Evolutionary conservation across 1,284 basidiomycete genomes (phyloP).

Genomic region (Moesziomyces globuligerus): DNA sequence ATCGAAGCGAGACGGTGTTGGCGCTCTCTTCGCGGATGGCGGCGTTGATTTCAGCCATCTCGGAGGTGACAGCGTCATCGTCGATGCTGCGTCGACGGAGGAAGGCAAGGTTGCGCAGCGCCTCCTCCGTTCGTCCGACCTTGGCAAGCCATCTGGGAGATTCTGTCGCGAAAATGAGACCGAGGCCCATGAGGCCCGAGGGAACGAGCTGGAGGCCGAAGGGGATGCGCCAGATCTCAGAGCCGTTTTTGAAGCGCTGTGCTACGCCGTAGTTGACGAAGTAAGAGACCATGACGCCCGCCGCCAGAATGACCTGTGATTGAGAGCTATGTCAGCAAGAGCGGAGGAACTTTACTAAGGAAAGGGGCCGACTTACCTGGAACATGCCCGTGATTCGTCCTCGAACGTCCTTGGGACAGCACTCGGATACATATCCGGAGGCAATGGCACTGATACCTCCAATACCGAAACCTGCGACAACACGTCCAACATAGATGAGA

Average conservation of each 20-base stretch:
- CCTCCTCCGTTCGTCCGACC: conserved; percentile 67
- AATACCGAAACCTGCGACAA: conserved; percentile 18
- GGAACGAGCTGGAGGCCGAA: conserved; percentile 81
- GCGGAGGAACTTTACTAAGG: too few species aligned
- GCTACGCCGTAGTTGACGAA: conserved; percentile 71
- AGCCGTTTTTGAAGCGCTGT: conserved; percentile 71
- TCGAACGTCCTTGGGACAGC: conserved; percentile 58
- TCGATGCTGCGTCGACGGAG: conserved; percentile 68
- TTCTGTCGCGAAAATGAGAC: conserved; percentile 76
- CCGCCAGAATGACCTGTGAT: conserved; percentile 12
- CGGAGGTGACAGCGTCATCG: conserved; percentile 62
- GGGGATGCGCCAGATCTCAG: conserved; percentile 77
- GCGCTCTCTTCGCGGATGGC: conserved; percentile 62
- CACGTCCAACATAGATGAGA: conserved; percentile 7
- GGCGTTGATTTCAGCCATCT: conserved; percentile 67
- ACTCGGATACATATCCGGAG: conserved; percentile 59
- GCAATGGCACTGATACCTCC: conserved; percentile 33
- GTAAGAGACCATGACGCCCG: conserved; percentile 68
- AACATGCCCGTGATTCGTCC: conserved; percentile 67
- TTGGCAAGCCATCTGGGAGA: conserved; percentile 69
- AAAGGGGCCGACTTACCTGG: conserved; percentile 66
- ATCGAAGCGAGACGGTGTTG: conserved; percentile 64
- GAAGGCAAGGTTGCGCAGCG: conserved; percentile 67
- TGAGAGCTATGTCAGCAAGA: conserved; percentile 57
- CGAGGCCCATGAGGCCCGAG: conserved; percentile 78